A percentile compares a stretch with the other conserved stretches of the same genome.
These are phyloP conservation scores for Jaenimonas drosophilae DNA, from an alignment of 208 protist genomes.

Conservation along the genomic window DNA sequence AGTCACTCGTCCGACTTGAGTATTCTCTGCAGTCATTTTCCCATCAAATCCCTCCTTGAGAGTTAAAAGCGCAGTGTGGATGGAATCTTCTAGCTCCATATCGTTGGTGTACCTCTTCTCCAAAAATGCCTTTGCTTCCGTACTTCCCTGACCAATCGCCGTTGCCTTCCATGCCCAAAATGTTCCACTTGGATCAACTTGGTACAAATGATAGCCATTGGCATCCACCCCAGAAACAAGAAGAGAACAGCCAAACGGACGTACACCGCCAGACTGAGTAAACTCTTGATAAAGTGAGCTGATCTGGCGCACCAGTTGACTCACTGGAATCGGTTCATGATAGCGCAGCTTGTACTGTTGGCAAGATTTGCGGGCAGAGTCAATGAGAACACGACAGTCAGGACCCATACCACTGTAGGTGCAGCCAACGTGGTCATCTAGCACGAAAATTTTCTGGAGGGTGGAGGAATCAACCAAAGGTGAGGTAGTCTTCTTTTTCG, in stretches of 20 bases:
- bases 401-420: conserved; percentile 99
- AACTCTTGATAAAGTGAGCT: conserved; percentile 99
- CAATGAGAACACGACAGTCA: conserved; percentile 96
- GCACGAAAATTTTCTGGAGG: conserved; percentile 92
- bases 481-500: conserved; percentile 97
- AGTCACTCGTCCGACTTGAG: conserved; percentile 98
- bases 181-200: conserved; percentile 98
- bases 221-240: conserved; percentile 96
- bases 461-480: conserved; percentile 92
- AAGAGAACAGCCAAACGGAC: conserved; percentile 99
- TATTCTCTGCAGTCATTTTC: conserved; percentile 97
- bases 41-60: conserved; percentile 96
- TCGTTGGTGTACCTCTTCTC: conserved; percentile 98
- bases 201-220: conserved; percentile 96
- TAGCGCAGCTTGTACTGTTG: conserved; percentile 93
- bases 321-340: conserved; percentile 93
- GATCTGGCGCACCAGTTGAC: conserved; percentile 94
- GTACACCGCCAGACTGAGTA: conserved; percentile 98
- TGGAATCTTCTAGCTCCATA: conserved; percentile 99
- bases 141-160: conserved; percentile 97
- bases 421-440: conserved; percentile 94
- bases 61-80: conserved; percentile 98
- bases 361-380: conserved; percentile 93
- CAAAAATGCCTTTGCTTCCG: conserved; percentile 97
- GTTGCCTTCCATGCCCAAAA: conserved; percentile 99